Percentiles rank a stretch among this genome's conserved stretches.
phyloP scores from a whole-genome alignment of 2,329 filamentous ascomycete genomes.

The Raffaelea arxii region DNA sequence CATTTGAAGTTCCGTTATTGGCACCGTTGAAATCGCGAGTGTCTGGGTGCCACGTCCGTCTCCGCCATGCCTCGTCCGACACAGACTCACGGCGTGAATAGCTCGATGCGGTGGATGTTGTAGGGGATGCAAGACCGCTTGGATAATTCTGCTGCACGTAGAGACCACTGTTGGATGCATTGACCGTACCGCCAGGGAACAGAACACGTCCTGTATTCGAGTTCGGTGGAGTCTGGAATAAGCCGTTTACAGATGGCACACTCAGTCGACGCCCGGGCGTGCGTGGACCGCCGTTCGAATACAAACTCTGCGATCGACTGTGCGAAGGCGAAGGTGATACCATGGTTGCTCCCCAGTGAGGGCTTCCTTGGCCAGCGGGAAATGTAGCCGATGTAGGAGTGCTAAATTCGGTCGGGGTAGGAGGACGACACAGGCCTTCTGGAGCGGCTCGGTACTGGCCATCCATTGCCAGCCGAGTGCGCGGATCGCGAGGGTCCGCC shows the following conservation, averaged over 20 bases:
- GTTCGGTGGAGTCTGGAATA: slow-evolving; percentile 59
- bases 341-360: slow-evolving; percentile 58
- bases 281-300: slow-evolving; percentile 49
- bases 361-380: slow-evolving; percentile 66
- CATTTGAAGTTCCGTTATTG: slow-evolving; percentile 11
- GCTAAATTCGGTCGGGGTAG: slow-evolving; percentile 65
- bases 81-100: slow-evolving; percentile 59
- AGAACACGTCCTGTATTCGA: slow-evolving; percentile 45
- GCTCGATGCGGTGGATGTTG: slow-evolving; percentile 45
- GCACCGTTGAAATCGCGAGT: slow-evolving; percentile 46
- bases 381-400: slow-evolving; percentile 80
- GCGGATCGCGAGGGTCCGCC: slow-evolving; percentile 63
- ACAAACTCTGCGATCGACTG: slow-evolving; percentile 64
- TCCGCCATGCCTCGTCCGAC: slow-evolving; percentile 66
- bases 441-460: slow-evolving; percentile 51
- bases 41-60: slow-evolving; percentile 86
- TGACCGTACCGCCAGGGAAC: slow-evolving; percentile 41
- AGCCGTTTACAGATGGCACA: slow-evolving; percentile 59
- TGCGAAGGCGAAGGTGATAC: slow-evolving; percentile 64
- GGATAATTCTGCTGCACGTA: slow-evolving; percentile 44
- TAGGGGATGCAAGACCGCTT: slow-evolving; percentile 55
- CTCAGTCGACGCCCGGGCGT: slow-evolving; percentile 68
- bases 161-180: slow-evolving; percentile 44
- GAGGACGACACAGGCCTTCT: slow-evolving; percentile 53
- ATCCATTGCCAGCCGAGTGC: slow-evolving; percentile 58